These are phyloP conservation scores for Penicillium palitans DNA, from an alignment of 2,329 filamentous ascomycete genomes.

Conservation along the genomic window DNA sequence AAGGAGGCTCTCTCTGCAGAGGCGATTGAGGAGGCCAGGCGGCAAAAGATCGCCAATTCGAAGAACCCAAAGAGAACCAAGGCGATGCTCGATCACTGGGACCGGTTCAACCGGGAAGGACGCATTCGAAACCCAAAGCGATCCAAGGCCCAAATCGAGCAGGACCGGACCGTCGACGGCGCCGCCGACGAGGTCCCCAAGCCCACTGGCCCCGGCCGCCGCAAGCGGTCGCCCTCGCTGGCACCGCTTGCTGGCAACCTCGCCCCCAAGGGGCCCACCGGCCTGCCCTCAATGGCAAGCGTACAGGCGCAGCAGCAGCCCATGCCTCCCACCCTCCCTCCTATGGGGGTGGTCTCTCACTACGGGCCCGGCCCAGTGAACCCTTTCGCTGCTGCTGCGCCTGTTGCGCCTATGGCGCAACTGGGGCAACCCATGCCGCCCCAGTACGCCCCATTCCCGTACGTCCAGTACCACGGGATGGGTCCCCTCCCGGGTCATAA, in stretches of 20 bases:
- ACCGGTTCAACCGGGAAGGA: conserved; percentile 45
- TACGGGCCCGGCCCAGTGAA: conserved; percentile 16
- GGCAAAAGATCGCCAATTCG: conserved; percentile 44
- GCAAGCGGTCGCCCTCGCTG: conserved; percentile 27
- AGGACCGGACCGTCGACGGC: conserved; percentile 35
- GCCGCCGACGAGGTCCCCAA: conserved; percentile 31
- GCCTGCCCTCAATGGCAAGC: conserved; percentile 21
- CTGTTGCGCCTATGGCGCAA: conserved; percentile 15
- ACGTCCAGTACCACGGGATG: conserved; percentile 18
- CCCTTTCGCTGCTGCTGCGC: conserved; percentile 16
- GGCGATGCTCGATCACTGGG: conserved; percentile 49
- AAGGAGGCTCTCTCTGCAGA: conserved; percentile 24
- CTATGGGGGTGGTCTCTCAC: conserved; percentile 20
- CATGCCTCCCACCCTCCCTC: conserved; percentile 21
- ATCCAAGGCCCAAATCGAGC: conserved; percentile 47
- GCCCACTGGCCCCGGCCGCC: conserved; percentile 22
- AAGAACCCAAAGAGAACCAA: conserved; percentile 48
- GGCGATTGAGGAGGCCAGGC: conserved; percentile 35
- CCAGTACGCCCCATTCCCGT: conserved; percentile 34
- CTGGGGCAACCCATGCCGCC: conserved; percentile 20
- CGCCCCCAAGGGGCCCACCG: conserved; percentile 22
- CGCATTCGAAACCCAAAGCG: conserved; percentile 47
- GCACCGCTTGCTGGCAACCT: conserved; percentile 23
- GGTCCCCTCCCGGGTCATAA: conserved; percentile 22
- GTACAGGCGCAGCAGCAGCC: conserved; percentile 16